Base-by-base conservation (phyloP, 306 rosid genomes). In the Nissolia schottii region DNA sequence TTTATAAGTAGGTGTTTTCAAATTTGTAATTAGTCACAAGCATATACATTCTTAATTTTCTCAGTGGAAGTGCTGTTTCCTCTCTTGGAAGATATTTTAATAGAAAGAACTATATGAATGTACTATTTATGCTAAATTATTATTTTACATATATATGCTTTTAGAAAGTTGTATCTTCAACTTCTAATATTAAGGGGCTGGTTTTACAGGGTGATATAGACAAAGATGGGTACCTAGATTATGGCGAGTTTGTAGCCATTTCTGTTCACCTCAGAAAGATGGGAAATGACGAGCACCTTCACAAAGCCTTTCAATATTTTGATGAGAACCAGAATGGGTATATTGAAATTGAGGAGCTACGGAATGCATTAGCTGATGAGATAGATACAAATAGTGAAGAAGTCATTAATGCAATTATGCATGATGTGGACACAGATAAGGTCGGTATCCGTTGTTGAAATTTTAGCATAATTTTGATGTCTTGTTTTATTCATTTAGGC, bases 201-300 rank as follows among this genome's bases (percentile, higher is more conserved):
- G 59, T 62, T 76, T 49, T 51, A 53, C 84, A 93, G 96, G 98
- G 91, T 20, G 96, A 93, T 85, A 69, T 80, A 38, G 96, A 93
- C 46, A 83, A 87, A 0, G 98, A 93, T 70, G 96, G 98, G 32
- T 79, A 81, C 76, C 80, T 93, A 49, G 89, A 93, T 70, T 93
- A 93, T 57, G 93, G 85, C 58, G 98, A 93, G 79, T 93, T 93
- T 74, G 87, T 93, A 3, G 96, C 93, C 3, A 86, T 93, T 53
- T 84, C 89, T 11, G 88, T 93, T 69, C 90, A 93, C 71, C 79
- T 93, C 31, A 86, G 74, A 74, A 93, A 81, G 80, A 88, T 90
- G 88, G 94, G 81, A 64, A 83, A 93, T 35, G 98, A 93, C 19
- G 90, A 90, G 71, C 98, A 93, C 81, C 85, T 93, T 9, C 95